phyloP scores from a whole-genome alignment of 2,329 filamentous ascomycete species.

The Aspergillus brunneoviolaceus region DNA sequence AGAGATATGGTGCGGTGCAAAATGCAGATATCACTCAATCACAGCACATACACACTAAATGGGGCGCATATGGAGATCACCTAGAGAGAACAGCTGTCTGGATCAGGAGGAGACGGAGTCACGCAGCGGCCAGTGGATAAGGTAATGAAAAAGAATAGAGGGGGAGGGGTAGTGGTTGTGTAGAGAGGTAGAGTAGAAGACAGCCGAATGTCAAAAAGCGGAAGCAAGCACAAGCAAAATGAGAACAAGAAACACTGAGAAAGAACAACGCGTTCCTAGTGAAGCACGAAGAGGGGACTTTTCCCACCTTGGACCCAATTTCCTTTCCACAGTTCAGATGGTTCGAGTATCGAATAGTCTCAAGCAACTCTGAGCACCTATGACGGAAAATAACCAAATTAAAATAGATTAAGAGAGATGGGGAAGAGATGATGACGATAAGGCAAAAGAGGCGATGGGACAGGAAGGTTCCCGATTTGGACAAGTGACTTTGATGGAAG shows the following conservation, averaged over 20 bases:
- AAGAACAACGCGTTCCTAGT: neutral
- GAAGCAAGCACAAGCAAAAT: neutral
- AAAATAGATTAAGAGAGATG: slow-evolving; percentile 6
- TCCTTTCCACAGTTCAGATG: neutral
- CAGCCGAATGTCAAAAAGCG: neutral
- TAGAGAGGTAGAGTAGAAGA: neutral
- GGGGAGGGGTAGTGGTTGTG: slow-evolving; percentile 12
- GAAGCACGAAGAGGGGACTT: slow-evolving; percentile 4
- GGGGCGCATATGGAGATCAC: slow-evolving; percentile 12
- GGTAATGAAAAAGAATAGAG: neutral
- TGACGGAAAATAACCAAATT: slow-evolving; percentile 3
- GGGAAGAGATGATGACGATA: neutral
- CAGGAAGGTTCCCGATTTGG: slow-evolving; percentile 4
- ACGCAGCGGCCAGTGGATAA: neutral
- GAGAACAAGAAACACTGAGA: neutral
- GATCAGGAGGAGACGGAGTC: slow-evolving; percentile 9
- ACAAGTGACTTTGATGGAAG: slow-evolving; percentile 6
- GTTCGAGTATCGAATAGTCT: slow-evolving; percentile 1
- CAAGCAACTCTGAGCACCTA: neutral
- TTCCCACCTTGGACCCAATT: slow-evolving; percentile 9
- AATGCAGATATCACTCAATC: slow-evolving; percentile 14
- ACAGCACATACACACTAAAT: slow-evolving; percentile 9
- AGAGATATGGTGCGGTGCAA: slow-evolving; percentile 2
- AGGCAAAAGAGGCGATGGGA: slow-evolving; percentile 5
- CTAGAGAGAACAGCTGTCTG: slow-evolving; percentile 15